Base-by-base conservation (phyloP, 2,329 filamentous ascomycete genomes). In the Nemania bipapillata region DNA sequence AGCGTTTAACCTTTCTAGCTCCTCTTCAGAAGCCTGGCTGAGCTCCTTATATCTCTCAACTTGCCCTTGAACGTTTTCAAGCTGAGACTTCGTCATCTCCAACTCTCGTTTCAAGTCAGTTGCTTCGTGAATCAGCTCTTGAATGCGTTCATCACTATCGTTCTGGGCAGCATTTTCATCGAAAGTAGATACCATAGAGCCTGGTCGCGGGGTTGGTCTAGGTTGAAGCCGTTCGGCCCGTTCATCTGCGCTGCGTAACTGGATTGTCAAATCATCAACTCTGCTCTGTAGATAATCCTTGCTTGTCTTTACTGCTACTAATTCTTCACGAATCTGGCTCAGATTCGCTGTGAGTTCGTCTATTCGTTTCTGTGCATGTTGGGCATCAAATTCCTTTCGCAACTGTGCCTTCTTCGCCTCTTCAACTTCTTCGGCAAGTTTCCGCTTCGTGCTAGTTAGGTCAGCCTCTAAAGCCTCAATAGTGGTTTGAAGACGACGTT, bases 11-110 rank as follows among this genome's bases (percentile, higher is more conserved):
- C 90, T 92, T 72, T 93, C 88, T 17, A 98, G 85, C 58, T 94
- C 91, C 73, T 98, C 95, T 78, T 99, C 96, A 1, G 93, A 91
- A 35, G 89, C 86, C 79, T 96, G 93, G 74, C 93, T 94, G 74
- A 98, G 93, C 57, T 90, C 88, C 80, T 92, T 95, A 85, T 96
- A 98, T 74, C 93, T 91, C 77, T 97, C 93, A 47, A 91, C 90
- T 76, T 97, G 91, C 40, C 89, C 86, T 80, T 92, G 93, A 15
- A 92, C 89, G 74, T 90, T 91, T 73, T 96, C 92, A 12, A 98
- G 84, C 74, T 97, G 93, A 6, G 89, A 87, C 74, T 89, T 92
- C 12, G 92, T 88, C 68, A 97, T 84, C 63, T 97, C 93, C 11
- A 98, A 85, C 75, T 96, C 93, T 59, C 93, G 92, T 79, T 93